Evolutionary conservation across 2,329 filamentous ascomycete species (phyloP), one percentile per base, ranked within the genome.

Genomic region (Penicillium italicum): DNA sequence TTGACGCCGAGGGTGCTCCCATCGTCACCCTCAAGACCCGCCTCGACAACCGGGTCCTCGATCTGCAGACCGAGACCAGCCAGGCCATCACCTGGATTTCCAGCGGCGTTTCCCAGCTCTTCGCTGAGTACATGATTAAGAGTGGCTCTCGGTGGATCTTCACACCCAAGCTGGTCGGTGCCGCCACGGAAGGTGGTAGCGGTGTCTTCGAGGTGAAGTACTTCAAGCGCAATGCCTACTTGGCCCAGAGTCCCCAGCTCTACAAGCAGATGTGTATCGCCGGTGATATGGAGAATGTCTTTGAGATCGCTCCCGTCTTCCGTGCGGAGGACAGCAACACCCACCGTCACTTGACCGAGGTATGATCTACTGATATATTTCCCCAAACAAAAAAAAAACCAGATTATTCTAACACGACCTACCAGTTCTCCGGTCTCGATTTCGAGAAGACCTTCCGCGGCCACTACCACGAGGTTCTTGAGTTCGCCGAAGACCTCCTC

Each of bases 201-300:
- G 95, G 93, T 71, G 93, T 97, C 38, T 97, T 99, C 74, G 82
- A 87, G 66, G 80, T 97, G 65, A 86, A 87, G 41, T 97, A 97
- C 77, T 97, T 97, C 73, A 90, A 88, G 63, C 85, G 88, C 69
- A 84, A 88, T 62, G 93, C 91, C 26, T 87, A 81, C 69, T 76
- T 87, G 38, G 84, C 85, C 2, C 85, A 87, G 66, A 84, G 80
- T 37, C 85, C 85, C 8, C 85, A 87, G 66, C 76, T 87, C 60
- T 83, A 85, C 76, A 87, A 87, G 76, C 85, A 87, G 67, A 86
- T 87, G 83, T 79, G 84, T 63, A 85, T 87, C 64, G 82, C 84
- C 4, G 81, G 82, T 60, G 80, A 85, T 57, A 84, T 85, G 76
- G 79, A 83, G 67, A 80, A 76, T 46, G 84, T 87, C 57, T 85